These are phyloP conservation scores for Lunularia cruciata DNA, from an alignment of 225 moss, liverwort and hornwort genomes.

Conservation along the genomic window DNA sequence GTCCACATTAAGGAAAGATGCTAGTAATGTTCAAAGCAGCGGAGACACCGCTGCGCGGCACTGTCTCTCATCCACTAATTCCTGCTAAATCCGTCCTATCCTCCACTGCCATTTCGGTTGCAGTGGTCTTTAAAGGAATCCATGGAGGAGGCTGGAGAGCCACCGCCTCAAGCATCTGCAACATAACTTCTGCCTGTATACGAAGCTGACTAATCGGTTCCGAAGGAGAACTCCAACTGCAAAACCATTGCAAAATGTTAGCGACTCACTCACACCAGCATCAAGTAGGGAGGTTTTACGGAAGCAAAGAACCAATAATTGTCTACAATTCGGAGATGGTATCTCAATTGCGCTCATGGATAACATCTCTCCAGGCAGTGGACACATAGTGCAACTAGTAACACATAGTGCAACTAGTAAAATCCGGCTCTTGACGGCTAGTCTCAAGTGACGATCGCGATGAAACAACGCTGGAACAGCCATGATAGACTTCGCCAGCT, in stretches of 20 bases:
- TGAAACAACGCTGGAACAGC: too few relatives aligned
- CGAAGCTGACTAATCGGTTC: constrained; percentile 19
- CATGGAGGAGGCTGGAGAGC: constrained; percentile 74
- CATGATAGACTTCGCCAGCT: too few relatives aligned
- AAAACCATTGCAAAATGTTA: not conserved
- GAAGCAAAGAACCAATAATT: too few relatives aligned
- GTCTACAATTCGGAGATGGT: too few relatives aligned
- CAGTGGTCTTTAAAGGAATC: constrained; percentile 55
- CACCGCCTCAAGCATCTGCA: constrained; percentile 63
- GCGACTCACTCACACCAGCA: not conserved
- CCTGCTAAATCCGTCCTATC: constrained; percentile 50
- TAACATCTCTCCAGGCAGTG: too few relatives aligned
- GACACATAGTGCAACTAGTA: too few relatives aligned
- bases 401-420: too few relatives aligned
- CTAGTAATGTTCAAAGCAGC: constrained; percentile 54
- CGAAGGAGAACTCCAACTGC: constrained; percentile 30
- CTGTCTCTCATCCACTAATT: constrained; percentile 57
- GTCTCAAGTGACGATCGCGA: too few relatives aligned
- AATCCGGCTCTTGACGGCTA: too few relatives aligned
- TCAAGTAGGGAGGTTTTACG: too few relatives aligned
- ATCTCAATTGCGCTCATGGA: too few relatives aligned
- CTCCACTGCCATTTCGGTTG: constrained; percentile 56
- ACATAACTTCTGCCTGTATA: constrained; percentile 54
- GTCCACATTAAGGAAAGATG: constrained; percentile 65
- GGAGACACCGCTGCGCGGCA: constrained; percentile 66